Percentiles rank a stretch among this genome's conserved stretches.
Conservation (phyloP, 306 rosid genomes). For the Alnus glutinosa region DNA sequence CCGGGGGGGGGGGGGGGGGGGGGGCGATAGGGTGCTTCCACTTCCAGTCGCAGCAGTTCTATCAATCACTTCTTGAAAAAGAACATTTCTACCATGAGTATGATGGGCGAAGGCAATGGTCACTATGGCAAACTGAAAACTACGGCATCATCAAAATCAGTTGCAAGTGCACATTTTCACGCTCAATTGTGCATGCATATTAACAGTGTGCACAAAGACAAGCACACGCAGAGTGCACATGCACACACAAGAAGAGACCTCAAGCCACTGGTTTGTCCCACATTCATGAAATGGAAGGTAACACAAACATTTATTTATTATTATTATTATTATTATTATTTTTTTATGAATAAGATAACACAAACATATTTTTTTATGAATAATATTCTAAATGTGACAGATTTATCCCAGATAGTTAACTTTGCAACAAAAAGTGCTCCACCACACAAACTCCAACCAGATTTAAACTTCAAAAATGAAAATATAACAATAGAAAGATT, state of each 20-base stretch:
- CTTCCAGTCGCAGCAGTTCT: neutral
- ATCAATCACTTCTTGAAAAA: neutral
- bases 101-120: neutral
- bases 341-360: neutral
- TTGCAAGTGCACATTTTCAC: neutral
- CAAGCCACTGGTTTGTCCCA: neutral
- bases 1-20: too few species aligned
- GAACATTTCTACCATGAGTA: neutral
- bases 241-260: neutral
- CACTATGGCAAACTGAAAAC: neutral
- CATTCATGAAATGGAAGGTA: neutral
- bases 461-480: neutral
- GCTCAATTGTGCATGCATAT: neutral
- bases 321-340: too few species aligned
- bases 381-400: neutral
- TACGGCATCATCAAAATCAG: neutral
- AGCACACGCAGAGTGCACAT: neutral
- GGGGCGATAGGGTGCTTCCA: neutral
- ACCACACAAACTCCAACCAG: constrained; percentile 3
- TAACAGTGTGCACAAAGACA: neutral
- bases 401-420: neutral
- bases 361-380: neutral
- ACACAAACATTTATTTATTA: too few species aligned
- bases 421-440: neutral
- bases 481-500: constrained; percentile 4